These are phyloP conservation scores for Miscanthus lutarioriparius DNA, from an alignment of 176 grass and related monocot genomes.

Conservation along the genomic window DNA sequence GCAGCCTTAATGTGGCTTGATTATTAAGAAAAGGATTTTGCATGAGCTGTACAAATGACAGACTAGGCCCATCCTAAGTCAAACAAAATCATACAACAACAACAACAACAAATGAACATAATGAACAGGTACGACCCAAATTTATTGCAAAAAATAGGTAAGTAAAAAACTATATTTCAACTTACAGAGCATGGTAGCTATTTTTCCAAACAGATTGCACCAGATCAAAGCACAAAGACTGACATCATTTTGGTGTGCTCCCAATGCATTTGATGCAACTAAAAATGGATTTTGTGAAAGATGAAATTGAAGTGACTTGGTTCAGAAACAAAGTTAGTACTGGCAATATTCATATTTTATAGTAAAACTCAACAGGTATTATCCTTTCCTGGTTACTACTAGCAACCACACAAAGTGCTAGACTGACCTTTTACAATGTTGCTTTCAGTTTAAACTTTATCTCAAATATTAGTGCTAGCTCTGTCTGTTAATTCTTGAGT, in stretches of 20 bases:
- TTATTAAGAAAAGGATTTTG: slow-evolving; percentile 29
- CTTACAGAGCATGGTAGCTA: not conserved
- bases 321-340: slow-evolving; percentile 9
- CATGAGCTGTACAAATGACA: slow-evolving; percentile 12
- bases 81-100: slow-evolving; percentile 27
- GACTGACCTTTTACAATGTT: not conserved
- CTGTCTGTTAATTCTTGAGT: not conserved
- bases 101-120: too few species aligned
- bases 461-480: not conserved
- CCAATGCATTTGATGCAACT: not conserved
- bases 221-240: not conserved
- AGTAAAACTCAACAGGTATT: not conserved
- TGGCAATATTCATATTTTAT: not conserved
- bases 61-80: slow-evolving; percentile 15
- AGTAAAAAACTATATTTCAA: not conserved
- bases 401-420: not conserved
- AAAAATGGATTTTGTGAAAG: not conserved
- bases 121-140: not conserved
- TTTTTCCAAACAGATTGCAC: slow-evolving; percentile 2
- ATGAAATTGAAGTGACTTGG: not conserved
- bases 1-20: slow-evolving; percentile 19
- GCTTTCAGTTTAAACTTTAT: not conserved
- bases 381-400: not conserved
- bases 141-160: not conserved
- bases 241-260: not conserved